Percentiles rank a stretch among this genome's conserved stretches.
Conservation (phyloP, 169 alveolate genomes). For the Eimeria sp. region DNA sequence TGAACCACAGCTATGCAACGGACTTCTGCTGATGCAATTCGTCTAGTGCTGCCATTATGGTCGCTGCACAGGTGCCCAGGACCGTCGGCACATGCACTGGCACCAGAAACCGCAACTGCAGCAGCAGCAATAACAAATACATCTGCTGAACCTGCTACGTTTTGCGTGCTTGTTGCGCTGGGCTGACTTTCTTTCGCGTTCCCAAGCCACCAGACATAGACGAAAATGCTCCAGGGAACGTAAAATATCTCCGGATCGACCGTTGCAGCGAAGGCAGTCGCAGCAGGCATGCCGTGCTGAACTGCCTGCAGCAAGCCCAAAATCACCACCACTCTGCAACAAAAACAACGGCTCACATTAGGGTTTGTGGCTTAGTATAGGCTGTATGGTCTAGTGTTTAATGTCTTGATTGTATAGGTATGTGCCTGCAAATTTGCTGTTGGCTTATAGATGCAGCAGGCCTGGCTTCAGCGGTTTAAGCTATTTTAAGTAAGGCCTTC, state of each 20-base stretch:
- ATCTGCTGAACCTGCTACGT: not conserved
- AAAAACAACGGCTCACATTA: not conserved
- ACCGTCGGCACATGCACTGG: not conserved
- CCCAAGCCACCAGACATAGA: conserved; percentile 71
- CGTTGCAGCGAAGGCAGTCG: conserved; percentile 80
- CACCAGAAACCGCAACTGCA: not conserved
- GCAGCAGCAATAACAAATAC: not conserved
- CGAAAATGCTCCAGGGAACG: conserved; percentile 76
- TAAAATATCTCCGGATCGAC: conserved; percentile 78
- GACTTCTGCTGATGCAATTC: not conserved
- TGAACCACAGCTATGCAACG: not conserved
- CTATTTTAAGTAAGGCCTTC: too few relatives aligned
- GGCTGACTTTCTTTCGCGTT: conserved; percentile 66
- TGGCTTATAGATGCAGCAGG: not conserved
- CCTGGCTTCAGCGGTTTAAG: not conserved
- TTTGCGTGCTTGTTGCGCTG: not conserved
- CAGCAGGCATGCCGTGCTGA: conserved; percentile 74
- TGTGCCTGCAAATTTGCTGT: not conserved
- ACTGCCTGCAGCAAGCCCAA: conserved; percentile 75
- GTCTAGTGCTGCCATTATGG: not conserved
- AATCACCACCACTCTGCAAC: conserved; percentile 64
- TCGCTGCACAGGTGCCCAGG: not conserved
- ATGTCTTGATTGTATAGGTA: not conserved
- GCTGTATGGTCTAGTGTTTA: not conserved
- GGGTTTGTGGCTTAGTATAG: not conserved